Evolutionary conservation across 768 basidiomycete species (phyloP).

Genomic region (Antrodiella citrinella): DNA sequence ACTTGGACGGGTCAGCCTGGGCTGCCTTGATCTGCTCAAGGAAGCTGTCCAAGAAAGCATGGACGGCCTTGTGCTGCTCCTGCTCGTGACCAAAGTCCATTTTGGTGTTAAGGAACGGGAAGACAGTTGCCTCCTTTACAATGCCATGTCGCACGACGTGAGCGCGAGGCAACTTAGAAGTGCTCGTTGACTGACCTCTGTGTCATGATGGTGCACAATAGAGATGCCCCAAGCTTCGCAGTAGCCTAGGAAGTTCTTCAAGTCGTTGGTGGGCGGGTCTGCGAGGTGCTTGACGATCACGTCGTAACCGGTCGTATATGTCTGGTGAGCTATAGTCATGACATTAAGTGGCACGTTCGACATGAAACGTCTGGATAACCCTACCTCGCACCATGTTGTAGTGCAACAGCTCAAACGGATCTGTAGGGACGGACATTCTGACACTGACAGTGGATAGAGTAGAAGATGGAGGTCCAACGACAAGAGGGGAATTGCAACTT

Average conservation of each 20-base stretch:
- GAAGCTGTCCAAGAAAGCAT: conserved; percentile 21
- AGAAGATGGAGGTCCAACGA: neutral
- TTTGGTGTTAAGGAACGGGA: conserved; percentile 28
- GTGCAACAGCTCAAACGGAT: conserved; percentile 12
- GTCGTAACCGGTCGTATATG: conserved; percentile 30
- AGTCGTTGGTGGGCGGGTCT: conserved; percentile 27
- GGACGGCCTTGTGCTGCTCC: conserved; percentile 29
- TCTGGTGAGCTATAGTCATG: conserved; percentile 23
- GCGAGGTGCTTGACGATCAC: conserved; percentile 28
- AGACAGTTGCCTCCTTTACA: conserved; percentile 24
- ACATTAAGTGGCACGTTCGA: neutral
- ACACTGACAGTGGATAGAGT: neutral
- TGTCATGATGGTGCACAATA: conserved; percentile 29
- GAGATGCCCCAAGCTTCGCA: conserved; percentile 29
- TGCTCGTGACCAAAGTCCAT: conserved; percentile 31
- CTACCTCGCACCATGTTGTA: conserved; percentile 17
- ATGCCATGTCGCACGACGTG: neutral
- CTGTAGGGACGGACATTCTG: conserved; percentile 2
- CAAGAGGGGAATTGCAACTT: neutral
- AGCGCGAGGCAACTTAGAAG: neutral
- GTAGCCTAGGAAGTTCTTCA: conserved; percentile 33
- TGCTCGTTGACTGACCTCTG: conserved; percentile 18
- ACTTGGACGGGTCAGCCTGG: conserved; percentile 20
- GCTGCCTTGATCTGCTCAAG: conserved; percentile 19
- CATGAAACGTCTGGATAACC: neutral